A percentile compares a stretch with the other conserved stretches of the same genome.
phyloP scores from a whole-genome alignment of 1,284 basidiomycete genomes.

The Cutaneotrichosporon cyanovorans region DNA sequence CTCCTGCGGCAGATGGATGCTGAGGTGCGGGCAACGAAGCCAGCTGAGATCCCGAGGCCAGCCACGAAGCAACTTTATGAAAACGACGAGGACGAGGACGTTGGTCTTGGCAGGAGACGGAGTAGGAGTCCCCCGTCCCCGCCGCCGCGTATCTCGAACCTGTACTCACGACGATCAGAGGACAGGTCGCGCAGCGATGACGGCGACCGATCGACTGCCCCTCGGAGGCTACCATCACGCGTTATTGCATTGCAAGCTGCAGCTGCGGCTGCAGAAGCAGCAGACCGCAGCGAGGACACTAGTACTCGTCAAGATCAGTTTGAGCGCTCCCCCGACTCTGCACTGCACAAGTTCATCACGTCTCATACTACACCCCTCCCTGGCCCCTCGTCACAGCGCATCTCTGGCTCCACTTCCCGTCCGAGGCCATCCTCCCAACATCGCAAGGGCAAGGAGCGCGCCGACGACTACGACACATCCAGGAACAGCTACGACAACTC shows the following conservation, averaged over 20 bases:
- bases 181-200: neutral
- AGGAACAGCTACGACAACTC: neutral
- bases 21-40: conserved; percentile 3
- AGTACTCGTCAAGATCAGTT: neutral
- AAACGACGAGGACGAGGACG: neutral
- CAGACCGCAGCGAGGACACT: no score
- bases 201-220: neutral
- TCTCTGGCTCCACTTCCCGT: conserved; percentile 8
- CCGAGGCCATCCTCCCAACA: conserved; percentile 10
- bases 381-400: neutral
- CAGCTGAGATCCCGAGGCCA: neutral
- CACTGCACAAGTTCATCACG: conserved; percentile 28
- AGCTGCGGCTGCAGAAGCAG: neutral
- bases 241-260: conserved; percentile 20
- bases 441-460: conserved; percentile 32
- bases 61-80: neutral
- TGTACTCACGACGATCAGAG: conserved; percentile 7
- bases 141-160: conserved; percentile 30
- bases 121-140: conserved; percentile 34
- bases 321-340: conserved; percentile 10
- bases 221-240: conserved; percentile 18
- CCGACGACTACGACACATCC: neutral
- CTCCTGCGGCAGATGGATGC: conserved; percentile 14
- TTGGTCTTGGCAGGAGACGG: no score
- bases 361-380: conserved; percentile 4